phyloP scores from a whole-genome alignment of 768 basidiomycete genomes.

The Leucocoprinus sp. region DNA sequence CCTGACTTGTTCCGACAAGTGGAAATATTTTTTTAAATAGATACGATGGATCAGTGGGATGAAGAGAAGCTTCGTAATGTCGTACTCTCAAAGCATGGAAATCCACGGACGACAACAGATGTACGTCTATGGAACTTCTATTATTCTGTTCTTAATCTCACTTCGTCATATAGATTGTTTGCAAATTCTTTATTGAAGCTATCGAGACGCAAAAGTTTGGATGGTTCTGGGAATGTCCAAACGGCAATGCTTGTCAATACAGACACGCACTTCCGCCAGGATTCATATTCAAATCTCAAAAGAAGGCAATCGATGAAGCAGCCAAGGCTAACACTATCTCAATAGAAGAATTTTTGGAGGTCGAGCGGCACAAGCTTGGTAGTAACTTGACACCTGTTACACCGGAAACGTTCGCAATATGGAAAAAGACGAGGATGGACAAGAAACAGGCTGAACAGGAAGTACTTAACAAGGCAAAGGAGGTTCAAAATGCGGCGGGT shows the following conservation, averaged over 20 bases:
- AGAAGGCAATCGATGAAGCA: conserved; percentile 85
- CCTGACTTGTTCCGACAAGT: background rate
- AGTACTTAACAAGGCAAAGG: conserved; percentile 73
- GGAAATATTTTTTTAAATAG: conserved; percentile 28
- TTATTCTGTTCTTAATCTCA: background rate
- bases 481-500: conserved; percentile 72
- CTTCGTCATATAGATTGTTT: conserved; percentile 66
- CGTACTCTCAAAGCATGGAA: conserved; percentile 80
- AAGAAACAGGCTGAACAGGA: conserved; percentile 92
- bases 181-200: conserved; percentile 95
- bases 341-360: conserved; percentile 94
- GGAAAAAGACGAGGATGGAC: conserved; percentile 93
- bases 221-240: conserved; percentile 96
- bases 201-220: conserved; percentile 91
- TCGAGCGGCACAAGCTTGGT: conserved; percentile 95
- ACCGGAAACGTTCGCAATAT: conserved; percentile 79
- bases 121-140: conserved; percentile 30
- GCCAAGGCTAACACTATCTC: conserved; percentile 86
- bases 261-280: conserved; percentile 94
- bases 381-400: conserved; percentile 89
- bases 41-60: conserved; percentile 98
- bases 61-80: conserved; percentile 89
- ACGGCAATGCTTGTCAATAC: conserved; percentile 85
- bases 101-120: conserved; percentile 88
- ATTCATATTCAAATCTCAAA: conserved; percentile 91